Percentiles rank a stretch among this genome's conserved stretches.
Conservation (phyloP, 23 red algal species). For the Cyanidium caldarium region DNA sequence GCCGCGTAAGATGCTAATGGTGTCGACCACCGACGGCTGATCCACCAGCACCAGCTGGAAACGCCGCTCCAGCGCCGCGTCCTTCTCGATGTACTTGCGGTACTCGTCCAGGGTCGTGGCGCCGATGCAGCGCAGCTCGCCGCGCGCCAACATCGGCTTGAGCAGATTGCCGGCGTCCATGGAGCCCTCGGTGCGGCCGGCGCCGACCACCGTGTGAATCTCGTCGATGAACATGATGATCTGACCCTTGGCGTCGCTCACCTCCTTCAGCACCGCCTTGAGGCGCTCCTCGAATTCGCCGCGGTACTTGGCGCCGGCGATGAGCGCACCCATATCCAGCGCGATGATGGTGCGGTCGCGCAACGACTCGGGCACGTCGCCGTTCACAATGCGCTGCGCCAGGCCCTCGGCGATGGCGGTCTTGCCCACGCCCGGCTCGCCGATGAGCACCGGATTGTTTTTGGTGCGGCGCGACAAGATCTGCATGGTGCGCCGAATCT, state of each 20-base stretch:
- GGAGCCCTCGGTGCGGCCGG: conserved; percentile 91
- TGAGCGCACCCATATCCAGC: conserved; percentile 89
- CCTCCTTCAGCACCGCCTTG: conserved; percentile 95
- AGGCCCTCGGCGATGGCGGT: conserved; percentile 96
- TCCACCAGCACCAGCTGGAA: conserved; percentile 94
- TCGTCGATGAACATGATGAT: conserved; percentile 99
- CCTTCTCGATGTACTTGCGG: conserved; percentile 98
- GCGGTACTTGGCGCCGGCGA: conserved; percentile 96
- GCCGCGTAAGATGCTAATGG: conserved; percentile 80
- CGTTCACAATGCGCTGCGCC: conserved; percentile 84
- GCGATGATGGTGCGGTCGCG: conserved; percentile 44
- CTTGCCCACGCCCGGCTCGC: conserved; percentile 95
- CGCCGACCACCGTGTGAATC: conserved; percentile 95
- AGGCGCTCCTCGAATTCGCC: conserved; percentile 99
- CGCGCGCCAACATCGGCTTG: conserved; percentile 93
- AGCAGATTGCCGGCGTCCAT: conserved; percentile 98
- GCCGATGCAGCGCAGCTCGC: conserved; percentile 95
- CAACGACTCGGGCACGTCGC: conserved; percentile 71
- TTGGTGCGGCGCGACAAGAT: conserved; percentile 91
- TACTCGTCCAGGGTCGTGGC: conserved; percentile 98
- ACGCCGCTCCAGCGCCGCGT: conserved; percentile 87
- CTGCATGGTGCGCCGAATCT: conserved; percentile 91
- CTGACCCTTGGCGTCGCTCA: conserved; percentile 47
- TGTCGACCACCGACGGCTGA: conserved; percentile 81
- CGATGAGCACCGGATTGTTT: conserved; percentile 94